Percentiles rank a stretch among this genome's conserved stretches.
phyloP scores from a whole-genome alignment of 768 basidiomycete genomes.

The Lactarius hengduanensis region DNA sequence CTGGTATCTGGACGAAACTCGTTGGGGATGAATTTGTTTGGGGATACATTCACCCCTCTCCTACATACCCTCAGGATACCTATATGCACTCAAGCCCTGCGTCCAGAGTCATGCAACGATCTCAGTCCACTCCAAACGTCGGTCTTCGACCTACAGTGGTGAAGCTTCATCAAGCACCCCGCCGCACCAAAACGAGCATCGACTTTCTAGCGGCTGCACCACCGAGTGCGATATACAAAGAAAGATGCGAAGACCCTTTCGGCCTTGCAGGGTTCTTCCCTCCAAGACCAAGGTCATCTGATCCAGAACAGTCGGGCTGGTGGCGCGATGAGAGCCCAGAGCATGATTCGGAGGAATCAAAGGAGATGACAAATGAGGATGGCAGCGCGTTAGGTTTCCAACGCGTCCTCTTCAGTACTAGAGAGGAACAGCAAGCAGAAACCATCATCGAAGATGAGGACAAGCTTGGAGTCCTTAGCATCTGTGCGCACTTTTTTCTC shows the following conservation, averaged over 20 bases:
- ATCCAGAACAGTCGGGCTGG: conserved; percentile 45
- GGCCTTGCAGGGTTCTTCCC: conserved; percentile 52
- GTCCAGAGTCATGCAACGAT: conserved; percentile 31
- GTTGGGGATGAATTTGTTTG: conserved; percentile 16
- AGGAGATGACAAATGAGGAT: conserved; percentile 29
- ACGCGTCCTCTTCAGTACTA: conserved; percentile 34
- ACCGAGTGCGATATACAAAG: conserved; percentile 30
- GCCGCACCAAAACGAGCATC: conserved; percentile 28
- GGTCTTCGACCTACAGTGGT: background rate
- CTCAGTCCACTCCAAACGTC: conserved; percentile 36
- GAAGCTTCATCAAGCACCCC: conserved; percentile 8
- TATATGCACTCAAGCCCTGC: conserved; percentile 9
- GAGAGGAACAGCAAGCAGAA: conserved; percentile 39
- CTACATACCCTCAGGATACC: conserved; percentile 6
- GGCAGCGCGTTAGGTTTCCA: conserved; percentile 30
- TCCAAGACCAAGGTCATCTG: conserved; percentile 31
- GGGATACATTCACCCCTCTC: conserved; percentile 13
- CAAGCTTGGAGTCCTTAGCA: conserved; percentile 48
- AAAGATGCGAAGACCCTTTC: conserved; percentile 46
- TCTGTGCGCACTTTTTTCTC: conserved; percentile 37
- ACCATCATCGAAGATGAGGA: conserved; percentile 45
- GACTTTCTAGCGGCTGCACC: conserved; percentile 22
- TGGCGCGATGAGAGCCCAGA: conserved; percentile 36
- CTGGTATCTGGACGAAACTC: conserved; percentile 31
- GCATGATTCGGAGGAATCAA: conserved; percentile 29